Percentiles rank a stretch among this genome's conserved stretches.
Evolutionary conservation across 1,139 yeast genomes (phyloP).

Genomic region (Debaryomyces udenii): DNA sequence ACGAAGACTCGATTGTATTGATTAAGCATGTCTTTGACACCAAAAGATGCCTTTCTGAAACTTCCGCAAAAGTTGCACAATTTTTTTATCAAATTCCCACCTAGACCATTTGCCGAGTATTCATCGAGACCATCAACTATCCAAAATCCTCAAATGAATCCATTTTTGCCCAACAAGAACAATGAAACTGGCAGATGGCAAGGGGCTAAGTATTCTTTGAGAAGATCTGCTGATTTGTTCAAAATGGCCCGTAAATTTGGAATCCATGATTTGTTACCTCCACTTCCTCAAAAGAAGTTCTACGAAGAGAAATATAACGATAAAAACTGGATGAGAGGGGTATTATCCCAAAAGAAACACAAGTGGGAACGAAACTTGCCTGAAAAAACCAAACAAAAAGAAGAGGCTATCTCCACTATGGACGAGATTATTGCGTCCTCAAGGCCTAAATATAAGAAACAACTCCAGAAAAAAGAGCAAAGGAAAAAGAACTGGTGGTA

Average conservation of each 20-base stretch:
- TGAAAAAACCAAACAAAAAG: slow-evolving; percentile 61
- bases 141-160: slow-evolving; percentile 74
- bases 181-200: slow-evolving; percentile 79
- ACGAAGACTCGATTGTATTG: background rate
- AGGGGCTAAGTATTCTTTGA: slow-evolving; percentile 74
- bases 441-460: slow-evolving; percentile 64
- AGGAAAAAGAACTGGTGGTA: slow-evolving; percentile 54
- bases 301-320: slow-evolving; percentile 74
- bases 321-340: slow-evolving; percentile 78
- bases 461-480: slow-evolving; percentile 53
- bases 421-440: slow-evolving; percentile 70
- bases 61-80: slow-evolving; percentile 74
- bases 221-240: slow-evolving; percentile 84
- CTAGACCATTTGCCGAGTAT: slow-evolving; percentile 74
- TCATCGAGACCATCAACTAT: slow-evolving; percentile 65
- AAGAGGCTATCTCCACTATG: slow-evolving; percentile 69
- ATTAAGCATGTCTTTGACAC: slow-evolving; percentile 27
- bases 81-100: slow-evolving; percentile 85
- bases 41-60: slow-evolving; percentile 51
- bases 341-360: slow-evolving; percentile 75
- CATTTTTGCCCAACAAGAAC: slow-evolving; percentile 84
- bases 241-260: slow-evolving; percentile 86
- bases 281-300: slow-evolving; percentile 70
- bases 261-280: slow-evolving; percentile 76
- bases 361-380: slow-evolving; percentile 76